Evolutionary conservation across 768 basidiomycete genomes (phyloP), one percentile per base, ranked within the genome.

Genomic region (Suillus luteus): DNA sequence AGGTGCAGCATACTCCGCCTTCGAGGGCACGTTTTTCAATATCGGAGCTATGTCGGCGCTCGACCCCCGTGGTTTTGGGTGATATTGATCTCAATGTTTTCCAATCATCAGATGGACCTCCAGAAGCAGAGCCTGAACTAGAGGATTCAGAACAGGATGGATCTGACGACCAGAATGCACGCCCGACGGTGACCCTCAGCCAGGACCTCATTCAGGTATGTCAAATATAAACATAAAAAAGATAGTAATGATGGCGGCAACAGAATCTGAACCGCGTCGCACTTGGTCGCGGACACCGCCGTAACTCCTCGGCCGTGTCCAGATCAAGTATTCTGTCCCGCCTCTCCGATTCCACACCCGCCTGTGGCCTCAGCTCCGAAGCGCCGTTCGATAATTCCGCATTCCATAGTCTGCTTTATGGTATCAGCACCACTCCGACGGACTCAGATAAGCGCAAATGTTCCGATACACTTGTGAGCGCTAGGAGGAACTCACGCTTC

Each of bases 131-230:
- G 4, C 52, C 41, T 22, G 73, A 68, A 41, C 68, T 64, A 62
- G 55, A 37, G 2, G 67, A 71, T 35, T 46, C 31, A 31, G 49
- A 65, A 19, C 52, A 48, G 1, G 71, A 68, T 43, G 31, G 10
- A 35, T n/a, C 9, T 40, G 43, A 63, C 17, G 58, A 24, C 43
- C 31, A 8, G 68, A 31, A 41, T 8, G 46, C 62, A 10, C 27
- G 9, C 11, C 63, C 67, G 19, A 72, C 49, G 10, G 55, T 70
- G 31, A 76, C 73, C 5, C 58, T 60, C 17, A 74, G 73, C 43
- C 75, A 73, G 62, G 73, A 73, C 51, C 70, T 76, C 24, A 62
- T 52, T 57, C 75, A 74, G 75, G 75, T 76, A 64, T 7, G 68
- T 61, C 22, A 14, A 4, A 3, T 59, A 46, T 19, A 62, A 14